Base-by-base conservation (phyloP, 371 early-diverging fungal genomes). In the Rhizopus microsporus region DNA sequence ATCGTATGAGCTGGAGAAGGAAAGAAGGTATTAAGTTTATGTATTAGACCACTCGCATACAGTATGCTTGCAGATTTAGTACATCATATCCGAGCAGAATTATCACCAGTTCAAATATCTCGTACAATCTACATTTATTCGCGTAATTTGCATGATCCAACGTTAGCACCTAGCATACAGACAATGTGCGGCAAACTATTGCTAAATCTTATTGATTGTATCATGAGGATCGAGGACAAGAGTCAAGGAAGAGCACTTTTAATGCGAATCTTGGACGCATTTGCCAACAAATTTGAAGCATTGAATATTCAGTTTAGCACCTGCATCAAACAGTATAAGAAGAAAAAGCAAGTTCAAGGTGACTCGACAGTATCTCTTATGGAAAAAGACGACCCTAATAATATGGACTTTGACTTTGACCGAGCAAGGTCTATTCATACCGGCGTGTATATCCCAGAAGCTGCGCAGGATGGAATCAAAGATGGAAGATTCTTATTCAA, bases 151-250 rank as follows among this genome's bases (percentile, higher is more conserved):
- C 96, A 96, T 59, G 98, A 99, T 62, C 82, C 86, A n/a, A 83
- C 85, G 9, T 77, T 98, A 40, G 87, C 93, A 31, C 86, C 92
- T 0, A 91, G 89, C 52, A 94, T 97, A 51, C 97, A 97, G 63
- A 95, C 93, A 0, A 94, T 98, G 92, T 96, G 97, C 60, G 91
- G 90, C 50, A 98, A 96, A 62, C 72, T 98, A 15, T 70, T 99
- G 16, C 74, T 95, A 37, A 93, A 94, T 67, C 67, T 97, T 43
- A 88, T 94, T 30, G 98, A 98, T 47, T 88, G 90, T 62, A 89
- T 94, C 53, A 83, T 86, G 46, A 83, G 80, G 57, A 86, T 88
- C 29, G 85, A 83, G 4, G 81, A 89, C 65, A 84, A 80, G 57
- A 60, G 53, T 55, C 77, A 83, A 57, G 85, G 84, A 30, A 87